phyloP scores from a whole-genome alignment of 2,329 filamentous ascomycete species.

The Penicillium griseofulvum region DNA sequence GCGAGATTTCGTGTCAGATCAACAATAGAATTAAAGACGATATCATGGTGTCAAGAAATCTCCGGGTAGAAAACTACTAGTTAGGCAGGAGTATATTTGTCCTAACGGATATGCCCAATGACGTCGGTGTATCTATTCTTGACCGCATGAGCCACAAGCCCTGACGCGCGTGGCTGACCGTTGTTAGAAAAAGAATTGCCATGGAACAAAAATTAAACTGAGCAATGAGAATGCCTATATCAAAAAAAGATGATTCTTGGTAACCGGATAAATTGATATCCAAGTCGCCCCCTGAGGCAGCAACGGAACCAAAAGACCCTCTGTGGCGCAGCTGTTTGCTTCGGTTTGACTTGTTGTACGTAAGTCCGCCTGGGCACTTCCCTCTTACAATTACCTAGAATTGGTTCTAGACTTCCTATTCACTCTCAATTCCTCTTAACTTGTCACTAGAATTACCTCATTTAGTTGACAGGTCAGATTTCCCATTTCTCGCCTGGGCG shows the following conservation, averaged over 20 bases:
- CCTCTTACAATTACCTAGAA: constrained; percentile 10
- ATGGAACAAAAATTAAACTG: background rate
- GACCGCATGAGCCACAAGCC: constrained; percentile 21
- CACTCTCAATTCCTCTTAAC: constrained; percentile 5
- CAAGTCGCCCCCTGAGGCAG: constrained; percentile 24
- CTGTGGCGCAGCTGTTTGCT: constrained; percentile 29
- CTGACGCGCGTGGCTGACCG: constrained; percentile 10
- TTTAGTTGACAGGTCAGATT: constrained; percentile 28
- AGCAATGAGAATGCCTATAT: background rate
- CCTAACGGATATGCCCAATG: constrained; percentile 20
- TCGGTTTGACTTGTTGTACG: constrained; percentile 23
- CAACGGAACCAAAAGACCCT: constrained; percentile 1
- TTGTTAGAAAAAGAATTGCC: background rate
- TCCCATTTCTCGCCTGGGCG: constrained; percentile 29
- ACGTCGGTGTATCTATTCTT: constrained; percentile 28
- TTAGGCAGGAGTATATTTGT: constrained; percentile 7
- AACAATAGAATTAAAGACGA: too few species aligned
- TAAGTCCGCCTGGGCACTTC: constrained; percentile 18
- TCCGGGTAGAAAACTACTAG: background rate
- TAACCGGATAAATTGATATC: background rate
- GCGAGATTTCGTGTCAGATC: background rate
- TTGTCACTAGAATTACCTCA: background rate
- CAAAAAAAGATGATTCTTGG: background rate
- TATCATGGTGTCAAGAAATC: background rate
- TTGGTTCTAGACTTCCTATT: constrained; percentile 3